Base-by-base conservation (phyloP, 441 rosid species). In the Lepidium campestre region DNA sequence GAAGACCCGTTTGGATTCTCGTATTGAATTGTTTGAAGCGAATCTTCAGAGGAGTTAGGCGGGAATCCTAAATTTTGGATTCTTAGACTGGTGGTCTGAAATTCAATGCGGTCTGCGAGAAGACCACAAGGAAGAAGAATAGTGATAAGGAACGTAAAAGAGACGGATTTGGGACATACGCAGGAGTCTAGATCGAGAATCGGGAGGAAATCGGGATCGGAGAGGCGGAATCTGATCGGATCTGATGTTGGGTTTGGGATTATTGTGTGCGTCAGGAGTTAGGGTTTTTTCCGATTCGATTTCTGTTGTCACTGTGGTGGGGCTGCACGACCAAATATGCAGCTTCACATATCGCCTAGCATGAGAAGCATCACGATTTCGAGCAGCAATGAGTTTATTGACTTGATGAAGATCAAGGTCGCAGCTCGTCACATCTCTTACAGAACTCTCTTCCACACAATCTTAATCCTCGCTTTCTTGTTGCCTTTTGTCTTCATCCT, bases 321-420 rank as follows among this genome's bases (percentile, higher is more conserved):
- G 83, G 91, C 81, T 81, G 90, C 87, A 72, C 79, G 73, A 77
- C 59, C 76, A 77, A 90, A 83, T 88, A 95, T 95, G 99, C 99
- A 89, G 98, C 99, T 95, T 87, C 99, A 90, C 90, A 79, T 95
- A 87, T 95, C 99, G 82, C 98, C 96, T 83, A 93, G 99, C 83
- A 95, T 95, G 98, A 95, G 97, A 90, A 92, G 99, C 78, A 87
- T 96, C 82, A 96, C 99, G 70, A 96, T 96, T 75, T 92, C 79
- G 71, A 79, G 81, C 82, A 88, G 79, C 88, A 86, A 88, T 88
- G 99, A 95, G 76, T 88, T 91, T 88, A 85, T 85, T 85, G 96
- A 94, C 86, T 91, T 88, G 79, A 91, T 91, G 99, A 94, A 90
- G 99, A 85, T 94, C 97, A 89, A 90, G 85, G 89, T 95, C 82